phyloP scores from a whole-genome alignment of 1,139 yeast species.

The Suhomyces kunorum region DNA sequence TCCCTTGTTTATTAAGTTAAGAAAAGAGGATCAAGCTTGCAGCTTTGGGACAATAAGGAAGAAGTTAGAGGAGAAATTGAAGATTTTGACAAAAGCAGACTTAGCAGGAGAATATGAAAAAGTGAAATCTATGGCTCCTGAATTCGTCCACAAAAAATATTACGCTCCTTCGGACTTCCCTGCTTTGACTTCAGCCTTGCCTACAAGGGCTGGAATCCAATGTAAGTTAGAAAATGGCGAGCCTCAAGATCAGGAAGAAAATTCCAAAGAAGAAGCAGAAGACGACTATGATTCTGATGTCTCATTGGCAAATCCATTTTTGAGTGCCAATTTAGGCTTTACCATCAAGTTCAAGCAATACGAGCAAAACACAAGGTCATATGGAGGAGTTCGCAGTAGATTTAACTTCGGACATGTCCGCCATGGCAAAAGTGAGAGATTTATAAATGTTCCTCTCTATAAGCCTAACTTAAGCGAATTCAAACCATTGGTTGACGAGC shows the following conservation, averaged over 20 bases:
- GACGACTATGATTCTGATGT: constrained; percentile 48
- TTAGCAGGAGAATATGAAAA: constrained; percentile 27
- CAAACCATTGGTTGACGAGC: constrained; percentile 28
- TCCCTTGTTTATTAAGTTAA: constrained; percentile 70
- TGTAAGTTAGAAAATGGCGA: background rate
- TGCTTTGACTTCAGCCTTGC: constrained; percentile 19
- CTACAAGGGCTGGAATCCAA: background rate
- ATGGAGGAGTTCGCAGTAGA: constrained; percentile 13
- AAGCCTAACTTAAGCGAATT: constrained; percentile 35
- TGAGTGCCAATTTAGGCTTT: constrained; percentile 53
- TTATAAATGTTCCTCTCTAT: constrained; percentile 32
- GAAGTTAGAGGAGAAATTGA: constrained; percentile 50
- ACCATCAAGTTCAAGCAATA: constrained; percentile 35
- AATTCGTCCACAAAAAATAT: constrained; percentile 19
- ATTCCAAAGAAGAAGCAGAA: constrained; percentile 17
- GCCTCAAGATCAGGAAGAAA: constrained; percentile 1
- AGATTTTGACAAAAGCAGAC: constrained; percentile 28
- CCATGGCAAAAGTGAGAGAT: constrained; percentile 10
- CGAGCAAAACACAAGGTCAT: constrained; percentile 20
- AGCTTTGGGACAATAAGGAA: constrained; percentile 55
- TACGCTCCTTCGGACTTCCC: constrained; percentile 43
- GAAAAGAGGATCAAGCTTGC: constrained; percentile 46
- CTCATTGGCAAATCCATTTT: constrained; percentile 54
- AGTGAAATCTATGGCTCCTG: constrained; percentile 17
- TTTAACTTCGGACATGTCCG: constrained; percentile 11